A percentile compares a stretch with the other conserved stretches of the same genome.
These are phyloP conservation scores for Trichoderma sp. DNA, from an alignment of 2,329 filamentous ascomycete genomes.

Conservation along the genomic window DNA sequence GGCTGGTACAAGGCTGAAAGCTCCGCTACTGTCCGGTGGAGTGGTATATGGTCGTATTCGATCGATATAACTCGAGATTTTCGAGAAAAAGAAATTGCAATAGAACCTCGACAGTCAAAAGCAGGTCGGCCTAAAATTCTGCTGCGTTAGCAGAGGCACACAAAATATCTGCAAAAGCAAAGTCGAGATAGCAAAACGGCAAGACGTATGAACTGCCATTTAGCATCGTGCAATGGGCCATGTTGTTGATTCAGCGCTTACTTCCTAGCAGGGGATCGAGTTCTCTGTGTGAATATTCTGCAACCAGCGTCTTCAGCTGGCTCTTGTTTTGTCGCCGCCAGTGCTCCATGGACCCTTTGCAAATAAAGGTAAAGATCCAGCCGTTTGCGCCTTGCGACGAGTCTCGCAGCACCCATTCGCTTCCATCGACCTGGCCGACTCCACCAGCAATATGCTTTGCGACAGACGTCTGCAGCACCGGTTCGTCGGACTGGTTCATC, in stretches of 20 bases:
- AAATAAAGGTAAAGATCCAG: slow-evolving; percentile 59
- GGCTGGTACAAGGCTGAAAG: slow-evolving; percentile 54
- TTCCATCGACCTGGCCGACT: slow-evolving; percentile 52
- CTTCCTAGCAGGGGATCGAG: slow-evolving; percentile 51
- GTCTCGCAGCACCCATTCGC: slow-evolving; percentile 53
- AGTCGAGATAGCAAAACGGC: background rate
- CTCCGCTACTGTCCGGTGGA: slow-evolving; percentile 60
- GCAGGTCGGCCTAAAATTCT: slow-evolving; percentile 54
- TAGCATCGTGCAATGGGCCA: background rate
- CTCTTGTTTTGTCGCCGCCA: slow-evolving; percentile 56
- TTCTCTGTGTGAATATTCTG: slow-evolving; percentile 54
- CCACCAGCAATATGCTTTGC: slow-evolving; percentile 53
- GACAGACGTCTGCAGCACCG: slow-evolving; percentile 53
- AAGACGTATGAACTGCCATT: background rate
- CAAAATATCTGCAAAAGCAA: background rate
- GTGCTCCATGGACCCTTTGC: slow-evolving; percentile 55
- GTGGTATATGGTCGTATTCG: slow-evolving; percentile 59
- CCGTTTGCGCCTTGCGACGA: slow-evolving; percentile 52
- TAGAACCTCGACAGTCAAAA: slow-evolving; percentile 60
- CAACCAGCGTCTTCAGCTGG: slow-evolving; percentile 48
- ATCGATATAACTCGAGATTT: slow-evolving; percentile 53
- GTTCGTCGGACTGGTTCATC: slow-evolving; percentile 55
- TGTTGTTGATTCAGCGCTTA: slow-evolving; percentile 38
- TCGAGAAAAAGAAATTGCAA: slow-evolving; percentile 56
- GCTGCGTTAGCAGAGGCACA: slow-evolving; percentile 21